Evolutionary conservation across 805 yeast genomes (phyloP).

Genomic region (Kodamaea fukazawae): DNA sequence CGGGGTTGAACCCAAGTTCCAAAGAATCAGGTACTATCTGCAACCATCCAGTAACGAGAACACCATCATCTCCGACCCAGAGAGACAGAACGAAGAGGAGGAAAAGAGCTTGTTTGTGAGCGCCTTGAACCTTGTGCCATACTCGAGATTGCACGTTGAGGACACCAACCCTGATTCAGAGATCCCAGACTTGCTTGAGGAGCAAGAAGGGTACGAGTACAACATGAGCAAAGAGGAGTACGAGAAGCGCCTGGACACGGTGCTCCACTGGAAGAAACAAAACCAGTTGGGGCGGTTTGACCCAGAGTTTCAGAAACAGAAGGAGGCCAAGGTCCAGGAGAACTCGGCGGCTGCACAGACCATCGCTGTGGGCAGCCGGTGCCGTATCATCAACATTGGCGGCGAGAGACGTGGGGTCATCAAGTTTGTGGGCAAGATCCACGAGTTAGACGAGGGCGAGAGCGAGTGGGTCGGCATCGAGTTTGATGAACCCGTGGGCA

Average conservation of each 20-base stretch:
- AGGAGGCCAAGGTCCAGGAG: constrained; percentile 26
- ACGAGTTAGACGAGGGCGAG: constrained; percentile 51
- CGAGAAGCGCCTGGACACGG: constrained; percentile 57
- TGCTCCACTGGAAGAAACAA: constrained; percentile 71
- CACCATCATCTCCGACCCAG: constrained; percentile 22
- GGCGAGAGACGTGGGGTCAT: constrained; percentile 69
- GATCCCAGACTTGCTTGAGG: constrained; percentile 35
- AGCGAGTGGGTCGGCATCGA: constrained; percentile 78
- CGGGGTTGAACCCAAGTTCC: constrained; percentile 64
- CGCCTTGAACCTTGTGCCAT: constrained; percentile 31
- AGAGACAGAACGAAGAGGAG: constrained; percentile 14
- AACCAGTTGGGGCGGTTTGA: constrained; percentile 72
- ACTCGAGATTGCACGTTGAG: constrained; percentile 54
- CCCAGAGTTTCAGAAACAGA: constrained; percentile 41
- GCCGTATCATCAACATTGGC: constrained; percentile 44
- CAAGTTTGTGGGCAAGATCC: constrained; percentile 64
- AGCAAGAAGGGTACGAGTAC: constrained; percentile 29
- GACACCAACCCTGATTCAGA: constrained; percentile 55
- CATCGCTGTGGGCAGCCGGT: constrained; percentile 51
- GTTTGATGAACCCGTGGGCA: constrained; percentile 83
- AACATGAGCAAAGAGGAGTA: constrained; percentile 61
- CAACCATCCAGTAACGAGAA: constrained; percentile 36
- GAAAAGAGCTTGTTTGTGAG: constrained; percentile 19
- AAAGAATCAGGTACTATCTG: constrained; percentile 47
- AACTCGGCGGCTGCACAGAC: constrained; percentile 24